Evolutionary conservation across 495 filamentous ascomycete genomes (phyloP).

Genomic region (Aspergillus baeticus): DNA sequence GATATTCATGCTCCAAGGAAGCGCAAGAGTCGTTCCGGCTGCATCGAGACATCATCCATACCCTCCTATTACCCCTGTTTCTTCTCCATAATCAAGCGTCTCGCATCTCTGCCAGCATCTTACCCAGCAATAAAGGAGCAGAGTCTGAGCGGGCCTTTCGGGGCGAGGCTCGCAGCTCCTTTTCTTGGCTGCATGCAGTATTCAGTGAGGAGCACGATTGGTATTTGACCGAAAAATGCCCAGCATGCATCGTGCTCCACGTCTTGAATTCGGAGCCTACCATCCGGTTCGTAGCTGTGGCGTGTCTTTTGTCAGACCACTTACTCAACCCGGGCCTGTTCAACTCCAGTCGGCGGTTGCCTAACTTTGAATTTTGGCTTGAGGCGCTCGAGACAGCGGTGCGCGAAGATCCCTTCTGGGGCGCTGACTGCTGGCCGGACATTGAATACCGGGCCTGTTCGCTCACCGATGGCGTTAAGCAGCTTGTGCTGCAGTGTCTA

Average conservation of each 20-base stretch:
- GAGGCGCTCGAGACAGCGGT: conserved; percentile 52
- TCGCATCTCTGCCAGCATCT: conserved; percentile 45
- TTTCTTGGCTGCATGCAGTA: conserved; percentile 61
- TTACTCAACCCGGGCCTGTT: conserved; percentile 25
- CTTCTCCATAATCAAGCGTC: conserved; percentile 55
- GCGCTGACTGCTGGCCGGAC: conserved; percentile 52
- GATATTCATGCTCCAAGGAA: conserved; percentile 33
- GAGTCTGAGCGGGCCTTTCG: conserved; percentile 60
- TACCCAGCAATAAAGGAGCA: conserved; percentile 44
- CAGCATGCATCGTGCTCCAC: conserved; percentile 54
- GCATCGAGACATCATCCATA: conserved; percentile 62
- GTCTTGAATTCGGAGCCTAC: conserved; percentile 57
- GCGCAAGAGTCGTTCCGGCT: conserved; percentile 51
- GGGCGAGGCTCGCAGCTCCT: conserved; percentile 57
- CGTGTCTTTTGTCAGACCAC: conserved; percentile 49
- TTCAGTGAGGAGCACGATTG: conserved; percentile 57
- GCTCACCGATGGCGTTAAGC: conserved; percentile 51
- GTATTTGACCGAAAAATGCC: conserved; percentile 56
- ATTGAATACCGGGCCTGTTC: conserved; percentile 52
- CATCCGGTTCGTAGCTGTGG: conserved; percentile 57
- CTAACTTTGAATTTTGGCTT: conserved; percentile 55
- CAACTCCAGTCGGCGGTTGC: conserved; percentile 24
- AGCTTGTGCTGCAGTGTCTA: conserved; percentile 53
- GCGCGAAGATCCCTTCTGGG: conserved; percentile 56
- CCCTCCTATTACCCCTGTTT: conserved; percentile 56